phyloP scores from a whole-genome alignment of 2,329 filamentous ascomycete genomes.

The Trichoderma oligosporum region DNA sequence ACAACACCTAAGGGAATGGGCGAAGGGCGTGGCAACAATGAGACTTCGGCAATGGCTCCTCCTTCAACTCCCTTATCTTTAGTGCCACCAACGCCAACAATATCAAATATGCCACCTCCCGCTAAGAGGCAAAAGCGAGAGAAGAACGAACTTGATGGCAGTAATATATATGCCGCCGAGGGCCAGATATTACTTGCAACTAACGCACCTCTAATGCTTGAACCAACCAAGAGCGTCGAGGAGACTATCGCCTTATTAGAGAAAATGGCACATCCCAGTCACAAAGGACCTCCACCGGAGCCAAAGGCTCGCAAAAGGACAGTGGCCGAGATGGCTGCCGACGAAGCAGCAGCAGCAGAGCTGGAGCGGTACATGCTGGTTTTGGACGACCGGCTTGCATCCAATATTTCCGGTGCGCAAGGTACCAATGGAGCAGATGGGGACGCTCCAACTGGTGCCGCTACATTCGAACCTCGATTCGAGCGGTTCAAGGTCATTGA shows the following conservation, averaged over 20 bases:
- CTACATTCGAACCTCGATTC: constrained; percentile 80
- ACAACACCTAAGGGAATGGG: constrained; percentile 57
- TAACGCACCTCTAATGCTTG: constrained; percentile 69
- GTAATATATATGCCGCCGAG: constrained; percentile 71
- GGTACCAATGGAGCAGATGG: constrained; percentile 59
- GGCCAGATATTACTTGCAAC: constrained; percentile 71
- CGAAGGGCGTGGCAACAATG: constrained; percentile 32
- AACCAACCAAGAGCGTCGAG: constrained; percentile 65
- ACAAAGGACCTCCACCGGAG: constrained; percentile 70
- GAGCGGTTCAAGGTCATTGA: constrained; percentile 89
- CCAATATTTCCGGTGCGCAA: constrained; percentile 55
- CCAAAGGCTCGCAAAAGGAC: constrained; percentile 92
- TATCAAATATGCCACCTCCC: constrained; percentile 55
- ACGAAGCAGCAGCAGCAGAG: constrained; percentile 85
- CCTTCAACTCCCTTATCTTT: constrained; percentile 64
- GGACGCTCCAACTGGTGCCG: constrained; percentile 66
- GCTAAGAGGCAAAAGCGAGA: constrained; percentile 66
- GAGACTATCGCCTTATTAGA: constrained; percentile 71
- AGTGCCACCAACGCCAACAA: constrained; percentile 59
- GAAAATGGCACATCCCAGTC: constrained; percentile 69
- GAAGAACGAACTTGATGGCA: constrained; percentile 71
- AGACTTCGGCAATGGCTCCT: constrained; percentile 47
- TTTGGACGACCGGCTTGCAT: constrained; percentile 75
- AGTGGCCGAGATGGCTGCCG: constrained; percentile 88
- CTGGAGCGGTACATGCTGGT: constrained; percentile 91